Evolutionary conservation across 1,284 basidiomycete genomes (phyloP).

Genomic region (Microbotryomycetes sp.): DNA sequence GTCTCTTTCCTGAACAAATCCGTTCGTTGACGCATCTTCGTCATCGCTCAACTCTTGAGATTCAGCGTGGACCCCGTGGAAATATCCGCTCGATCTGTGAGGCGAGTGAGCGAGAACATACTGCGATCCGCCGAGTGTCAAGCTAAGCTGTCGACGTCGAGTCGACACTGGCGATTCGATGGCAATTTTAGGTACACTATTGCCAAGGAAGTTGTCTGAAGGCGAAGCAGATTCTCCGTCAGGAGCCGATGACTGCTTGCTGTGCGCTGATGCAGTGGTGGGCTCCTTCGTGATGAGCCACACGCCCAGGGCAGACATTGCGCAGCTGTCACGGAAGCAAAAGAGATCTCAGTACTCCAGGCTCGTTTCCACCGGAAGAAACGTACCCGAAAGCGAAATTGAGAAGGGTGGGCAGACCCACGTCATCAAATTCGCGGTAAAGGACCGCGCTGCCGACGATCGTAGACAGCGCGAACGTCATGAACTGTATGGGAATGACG

Average conservation of each 20-base stretch:
- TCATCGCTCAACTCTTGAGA: no score
- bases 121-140: not conserved
- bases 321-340: not conserved
- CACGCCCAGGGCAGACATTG: not conserved
- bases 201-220: not conserved
- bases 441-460: slow-evolving; percentile 87
- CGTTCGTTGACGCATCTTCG: no score
- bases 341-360: slow-evolving; percentile 37
- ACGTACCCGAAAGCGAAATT: slow-evolving; percentile 41
- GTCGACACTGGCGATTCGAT: not conserved
- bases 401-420: slow-evolving; percentile 29
- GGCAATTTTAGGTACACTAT: not conserved
- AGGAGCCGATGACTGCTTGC: no score
- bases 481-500: slow-evolving; percentile 91
- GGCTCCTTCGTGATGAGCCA: not conserved
- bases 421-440: slow-evolving; percentile 79
- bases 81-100: no score
- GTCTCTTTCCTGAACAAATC: no score
- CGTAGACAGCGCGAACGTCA: slow-evolving; percentile 66
- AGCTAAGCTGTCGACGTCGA: not conserved
- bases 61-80: no score
- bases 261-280: no score
- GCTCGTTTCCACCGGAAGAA: slow-evolving; percentile 33
- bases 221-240: not conserved
- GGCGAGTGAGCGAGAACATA: not conserved